Base-by-base conservation (phyloP, 2,329 filamentous ascomycete genomes). In the Sphaerulina populicola region DNA sequence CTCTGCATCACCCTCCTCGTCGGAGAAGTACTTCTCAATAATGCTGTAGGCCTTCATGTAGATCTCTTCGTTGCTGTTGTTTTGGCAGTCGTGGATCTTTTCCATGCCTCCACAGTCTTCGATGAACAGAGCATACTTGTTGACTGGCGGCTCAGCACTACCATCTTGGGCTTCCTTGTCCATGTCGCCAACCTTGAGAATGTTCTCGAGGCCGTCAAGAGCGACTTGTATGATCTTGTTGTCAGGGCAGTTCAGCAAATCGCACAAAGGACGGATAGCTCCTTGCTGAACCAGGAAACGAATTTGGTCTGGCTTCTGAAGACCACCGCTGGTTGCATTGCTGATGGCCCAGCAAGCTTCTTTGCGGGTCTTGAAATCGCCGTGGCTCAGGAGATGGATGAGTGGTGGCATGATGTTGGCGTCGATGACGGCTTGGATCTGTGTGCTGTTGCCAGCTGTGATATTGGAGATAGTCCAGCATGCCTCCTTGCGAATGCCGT, bases 1-100 rank as follows among this genome's bases (percentile, higher is more conserved):
- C 64, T 90, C 89, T 42, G 73, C 81, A 57, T 79, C 80, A 68
- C 94, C 93, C 50, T 97, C 93, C 62, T 98, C 93, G 66, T 98
- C 93, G 0, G 90, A 96, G 77, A 98, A 98, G 80, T 98, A 98
- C 77, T 96, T 96, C 79, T 98, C 93, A 62, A 98, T 98, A 73
- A 98, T 98, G 80, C 94, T 97, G 80, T 97, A 98, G 0, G 93
- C 93, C 82, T 98, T 98, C 91, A 98, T 97, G 79, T 98, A 98
- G 64, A 98, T 98, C 74, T 98, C 93, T 75, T 98, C 93, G 74
- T 98, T 98, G 76, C 91, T 91, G 66, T 98, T 98, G 77, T 94
- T 96, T 78, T 98, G 93, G 81, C 93, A 97, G 64, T 97, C 91
- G 74, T 98, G 93, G 63, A 98, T 97, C 84, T 97, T 97, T 77